phyloP scores from a whole-genome alignment of 129 eudicot species.

The Escallonia herrerae region DNA sequence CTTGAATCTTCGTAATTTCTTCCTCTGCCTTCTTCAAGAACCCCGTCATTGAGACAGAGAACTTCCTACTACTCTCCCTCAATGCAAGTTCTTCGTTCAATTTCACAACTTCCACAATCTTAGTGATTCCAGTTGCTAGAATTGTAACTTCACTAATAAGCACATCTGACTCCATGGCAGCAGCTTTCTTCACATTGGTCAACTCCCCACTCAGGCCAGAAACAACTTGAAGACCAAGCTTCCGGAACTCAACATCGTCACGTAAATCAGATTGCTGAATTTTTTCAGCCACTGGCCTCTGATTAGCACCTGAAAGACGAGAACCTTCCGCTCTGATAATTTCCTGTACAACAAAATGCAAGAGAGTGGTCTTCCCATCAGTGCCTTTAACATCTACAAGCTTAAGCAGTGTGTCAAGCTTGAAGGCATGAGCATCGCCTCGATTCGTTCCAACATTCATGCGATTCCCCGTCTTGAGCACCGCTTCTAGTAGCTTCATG shows the following conservation, averaged over 20 bases:
- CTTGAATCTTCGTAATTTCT: slow-evolving; percentile 32
- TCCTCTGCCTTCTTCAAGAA: slow-evolving; percentile 46
- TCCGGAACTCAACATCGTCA: slow-evolving; percentile 42
- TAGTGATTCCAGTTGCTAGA: slow-evolving; percentile 38
- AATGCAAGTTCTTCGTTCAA: slow-evolving; percentile 30
- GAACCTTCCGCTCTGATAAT: slow-evolving; percentile 64
- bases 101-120: slow-evolving; percentile 36
- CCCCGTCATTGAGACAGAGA: slow-evolving; percentile 37
- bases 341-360: slow-evolving; percentile 79
- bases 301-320: slow-evolving; percentile 19
- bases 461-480: slow-evolving; percentile 63
- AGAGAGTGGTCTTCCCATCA: slow-evolving; percentile 70
- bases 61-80: slow-evolving; percentile 10
- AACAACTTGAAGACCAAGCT: slow-evolving; percentile 12
- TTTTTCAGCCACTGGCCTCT: neutral
- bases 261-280: slow-evolving; percentile 29
- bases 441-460: slow-evolving; percentile 76
- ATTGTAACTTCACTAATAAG: slow-evolving; percentile 43
- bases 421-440: slow-evolving; percentile 82
- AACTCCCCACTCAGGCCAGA: slow-evolving; percentile 69
- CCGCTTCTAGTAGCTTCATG: slow-evolving; percentile 61
- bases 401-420: slow-evolving; percentile 72
- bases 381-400: slow-evolving; percentile 69
- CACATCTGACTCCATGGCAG: slow-evolving; percentile 49
- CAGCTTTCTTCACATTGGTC: slow-evolving; percentile 63